Base-by-base conservation (phyloP, 1,284 basidiomycete species). In the Cryptococcus maquisensis region DNA sequence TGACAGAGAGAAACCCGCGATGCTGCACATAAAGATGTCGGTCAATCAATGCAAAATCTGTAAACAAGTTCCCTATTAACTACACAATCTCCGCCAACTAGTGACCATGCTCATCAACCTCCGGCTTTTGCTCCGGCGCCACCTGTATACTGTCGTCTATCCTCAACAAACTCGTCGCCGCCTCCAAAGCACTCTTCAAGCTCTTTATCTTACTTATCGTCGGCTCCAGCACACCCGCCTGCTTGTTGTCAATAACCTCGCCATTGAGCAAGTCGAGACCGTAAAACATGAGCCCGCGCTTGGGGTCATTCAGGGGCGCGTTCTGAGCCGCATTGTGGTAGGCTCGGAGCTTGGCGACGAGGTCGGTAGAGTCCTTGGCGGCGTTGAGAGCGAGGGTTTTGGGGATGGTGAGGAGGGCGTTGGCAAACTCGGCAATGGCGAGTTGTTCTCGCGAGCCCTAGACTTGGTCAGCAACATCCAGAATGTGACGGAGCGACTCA, bases 301-400 rank as follows among this genome's bases (percentile, higher is more conserved):
- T 96, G n/a, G 93, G 90, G 76, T 98, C 96, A 37, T 87, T 88
- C 1, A 81, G 81, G 1, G 90, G 86, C 4, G 90, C 91, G 64
- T 87, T 91, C 78, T 98, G 96, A 3, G 95, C 95, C 32, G 92
- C 89, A 66, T 96, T 94, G 80, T 99, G 94, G 79, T 95, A 98
- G 9, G 95, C 88, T 45, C 96, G 86, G 52, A 99, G 81, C 78
- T 98, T 98, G 51, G 96, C 94, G 41, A 98, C 93, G 24, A 99
- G 84, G 55, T 98, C 93, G 2, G 95, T 98, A 47, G 93, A 93
- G 76, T 99, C 96, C 75, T 98, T 98, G 40, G 94, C 96, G 35
- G 96, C 96, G 73, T 99, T 99, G 59, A 98, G 90, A 2, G 96
- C 88, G 21, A 99, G 86, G 21, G 88, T 93, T 80, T 98, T 98